Evolutionary conservation across 129 eudicot species (phyloP), one percentile per base, ranked within the genome.

Genomic region (Ambrosia artemisiifolia): DNA sequence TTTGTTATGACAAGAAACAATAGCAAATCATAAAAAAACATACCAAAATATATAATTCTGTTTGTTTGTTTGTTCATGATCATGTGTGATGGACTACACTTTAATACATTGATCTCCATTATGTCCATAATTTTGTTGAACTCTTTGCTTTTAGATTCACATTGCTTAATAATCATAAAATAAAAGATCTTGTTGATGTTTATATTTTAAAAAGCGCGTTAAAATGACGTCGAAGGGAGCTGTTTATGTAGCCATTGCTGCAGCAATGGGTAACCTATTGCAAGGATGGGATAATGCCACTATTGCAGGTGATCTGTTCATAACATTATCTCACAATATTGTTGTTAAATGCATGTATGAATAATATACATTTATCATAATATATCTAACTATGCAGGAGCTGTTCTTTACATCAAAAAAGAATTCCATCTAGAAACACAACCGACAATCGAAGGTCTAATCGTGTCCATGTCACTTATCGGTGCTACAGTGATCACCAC

Each of bases 221-320:
- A 20, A 75, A 43, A 67, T 76, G 51, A 17, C 40, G 81, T 79
- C 83, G 79, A 87, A 69, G 36, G 98, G 98, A 36, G 91, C 98
- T 48, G 95, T 79, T 32, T 78, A 67, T 16, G 96, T 90, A 59
- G 98, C 98, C n/a, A 60, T 88, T 75, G 89, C 94, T 74, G 95
- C 98, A 3, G 67, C 98, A 36, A 87, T 92, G 71, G 98, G 98
- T 50, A 92, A 92, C 83, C 11, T 92, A 79, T 80, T 92, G 82
- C 98, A 92, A 81, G 98, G 98, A 79, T 92, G 98, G 96, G 98
- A 92, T 77, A 92, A 92, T 76, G 98, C 98, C 64, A 92, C 96
- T 17, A 92, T 92, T 43, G 96, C 96, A 77, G 98, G 98, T 92
- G 28, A 24, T 1, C 77, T 62, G 20, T 4, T 48, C 13, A 48